phyloP scores from a whole-genome alignment of 257 asterid genomes.

The Lithospermum erythrorhizon region DNA sequence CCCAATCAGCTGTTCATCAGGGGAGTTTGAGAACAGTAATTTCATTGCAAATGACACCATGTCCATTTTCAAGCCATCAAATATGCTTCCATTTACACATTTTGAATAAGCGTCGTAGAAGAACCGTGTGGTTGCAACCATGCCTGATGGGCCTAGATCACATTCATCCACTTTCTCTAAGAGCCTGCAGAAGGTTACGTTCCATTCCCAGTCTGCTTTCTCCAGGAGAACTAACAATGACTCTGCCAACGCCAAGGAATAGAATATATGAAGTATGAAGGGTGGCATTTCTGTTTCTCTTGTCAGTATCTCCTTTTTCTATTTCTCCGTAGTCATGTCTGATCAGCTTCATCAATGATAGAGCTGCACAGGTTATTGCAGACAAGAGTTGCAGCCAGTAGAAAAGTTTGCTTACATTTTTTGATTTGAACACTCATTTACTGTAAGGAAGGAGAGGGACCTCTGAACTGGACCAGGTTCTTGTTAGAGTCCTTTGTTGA shows the following conservation, averaged over 20 bases:
- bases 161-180: constrained; percentile 62
- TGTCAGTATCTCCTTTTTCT: constrained; percentile 47
- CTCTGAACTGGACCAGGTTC: constrained; percentile 64
- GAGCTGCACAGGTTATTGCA: constrained; percentile 62
- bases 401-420: constrained; percentile 52
- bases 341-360: constrained; percentile 58
- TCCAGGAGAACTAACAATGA: constrained; percentile 76
- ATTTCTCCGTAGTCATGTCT: constrained; percentile 43
- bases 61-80: constrained; percentile 89
- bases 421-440: constrained; percentile 57
- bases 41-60: constrained; percentile 84
- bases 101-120: constrained; percentile 82
- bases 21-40: constrained; percentile 52
- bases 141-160: constrained; percentile 59
- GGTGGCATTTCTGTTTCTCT: constrained; percentile 53
- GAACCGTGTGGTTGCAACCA: constrained; percentile 56
- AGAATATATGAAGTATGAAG: constrained; percentile 62
- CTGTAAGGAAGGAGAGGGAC: constrained; percentile 70
- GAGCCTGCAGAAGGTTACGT: constrained; percentile 33
- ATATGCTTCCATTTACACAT: constrained; percentile 75
- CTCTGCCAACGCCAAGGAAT: constrained; percentile 71
- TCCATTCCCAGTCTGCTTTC: constrained; percentile 94
- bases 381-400: constrained; percentile 73
- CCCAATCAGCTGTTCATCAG: constrained; percentile 87
- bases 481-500: constrained; percentile 24